Base-by-base conservation (phyloP, 2,329 filamentous ascomycete genomes). In the Zopfia rhizophila region DNA sequence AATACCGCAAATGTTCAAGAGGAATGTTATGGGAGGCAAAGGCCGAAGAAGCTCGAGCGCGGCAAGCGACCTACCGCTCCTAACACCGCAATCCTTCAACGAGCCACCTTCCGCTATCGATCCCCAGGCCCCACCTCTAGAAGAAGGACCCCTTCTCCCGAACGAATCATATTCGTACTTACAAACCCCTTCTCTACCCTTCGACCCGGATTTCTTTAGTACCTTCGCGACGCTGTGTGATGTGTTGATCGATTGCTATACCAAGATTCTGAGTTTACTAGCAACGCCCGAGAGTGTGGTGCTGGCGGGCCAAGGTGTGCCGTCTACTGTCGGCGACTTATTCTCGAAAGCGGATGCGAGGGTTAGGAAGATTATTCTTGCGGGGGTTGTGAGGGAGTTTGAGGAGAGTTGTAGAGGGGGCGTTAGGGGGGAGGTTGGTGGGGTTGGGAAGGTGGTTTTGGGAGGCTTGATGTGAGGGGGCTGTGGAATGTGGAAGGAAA, bases 141-240 rank as follows among this genome's bases (percentile, higher is more conserved):
- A 51, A 18, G 58, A 65, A 45, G 66, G 69, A 38, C 28, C 57
- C 4, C 66, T 72, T 8, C 52, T 66, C 5, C 70, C 69, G n/a
- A 91, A 91, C 25, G 91, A 96, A 65, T 90, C 95, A 63, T 99
- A 97, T 70, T 85, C 86, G 0, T 87, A 93, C 68, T 80, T 99
- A 2, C 81, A 97, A 14, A 97, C 93, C n/a, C 94, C 94, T 0
- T 88, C 86, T 12, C 76, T 99, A 35, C 94, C 94, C 0, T 99
- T 99, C 66, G 92, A 97, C 55, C 94, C 94, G 0, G 94, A 99
- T 72, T 99, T 96, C 65, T 94, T 93, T 71, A 91, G 95, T 75
- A 97, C 92, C 0, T 97, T 97, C 75, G 88, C 91, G 11, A 97
- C 94, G 10, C 80, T 99, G 5, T 97, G 94, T 75, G 94, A 99